Evolutionary conservation across 352 stramenopile species (phyloP).

Genomic region (Phytophthora kernoviae): DNA sequence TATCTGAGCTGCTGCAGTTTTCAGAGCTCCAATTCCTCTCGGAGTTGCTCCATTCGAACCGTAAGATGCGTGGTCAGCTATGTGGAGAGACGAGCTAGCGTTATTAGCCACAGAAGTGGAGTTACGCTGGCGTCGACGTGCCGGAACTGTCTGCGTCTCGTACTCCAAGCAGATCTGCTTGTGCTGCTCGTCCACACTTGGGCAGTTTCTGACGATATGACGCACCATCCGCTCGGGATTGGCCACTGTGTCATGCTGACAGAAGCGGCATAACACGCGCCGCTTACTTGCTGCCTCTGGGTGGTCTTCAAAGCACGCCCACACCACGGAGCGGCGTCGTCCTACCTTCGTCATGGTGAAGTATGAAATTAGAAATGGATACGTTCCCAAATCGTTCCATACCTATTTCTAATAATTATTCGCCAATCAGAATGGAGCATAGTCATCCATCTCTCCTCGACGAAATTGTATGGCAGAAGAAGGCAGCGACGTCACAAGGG

Average conservation of each 20-base stretch:
- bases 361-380: neutral
- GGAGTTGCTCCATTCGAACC: neutral
- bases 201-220: constrained; percentile 51
- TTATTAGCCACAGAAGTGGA: neutral
- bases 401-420: neutral
- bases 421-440: constrained; percentile 15
- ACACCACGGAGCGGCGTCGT: constrained; percentile 47
- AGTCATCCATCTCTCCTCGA: no score
- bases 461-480: no score
- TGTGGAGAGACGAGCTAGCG: neutral
- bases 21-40: neutral
- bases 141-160: constrained; percentile 35
- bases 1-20: neutral
- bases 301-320: constrained; percentile 50
- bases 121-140: constrained; percentile 13
- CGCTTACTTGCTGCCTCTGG: constrained; percentile 30
- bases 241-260: constrained; percentile 47
- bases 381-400: neutral
- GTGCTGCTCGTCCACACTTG: constrained; percentile 44
- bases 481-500: no score
- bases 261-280: constrained; percentile 57
- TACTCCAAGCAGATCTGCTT: constrained; percentile 53
- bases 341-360: constrained; percentile 35
- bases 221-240: constrained; percentile 54
- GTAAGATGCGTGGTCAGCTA: neutral